These are phyloP conservation scores for Penicillium manginii DNA, from an alignment of 495 filamentous ascomycete genomes.

Conservation along the genomic window DNA sequence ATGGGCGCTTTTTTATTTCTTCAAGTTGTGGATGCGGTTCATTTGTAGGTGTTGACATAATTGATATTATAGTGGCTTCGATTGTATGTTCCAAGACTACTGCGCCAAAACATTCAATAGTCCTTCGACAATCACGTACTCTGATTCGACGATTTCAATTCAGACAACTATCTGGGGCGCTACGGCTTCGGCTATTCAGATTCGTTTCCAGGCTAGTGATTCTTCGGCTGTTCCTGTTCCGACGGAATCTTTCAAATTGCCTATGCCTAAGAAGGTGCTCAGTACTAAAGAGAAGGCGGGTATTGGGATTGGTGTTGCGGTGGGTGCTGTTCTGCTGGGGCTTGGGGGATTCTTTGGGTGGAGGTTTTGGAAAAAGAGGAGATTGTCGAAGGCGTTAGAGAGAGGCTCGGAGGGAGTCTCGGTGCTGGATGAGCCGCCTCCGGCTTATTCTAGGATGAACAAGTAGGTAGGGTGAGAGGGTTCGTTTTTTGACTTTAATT, in stretches of 20 bases:
- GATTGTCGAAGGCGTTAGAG: background rate
- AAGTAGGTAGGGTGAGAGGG: too few species aligned
- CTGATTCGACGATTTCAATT: constrained; percentile 7
- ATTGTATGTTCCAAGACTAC: constrained; percentile 9
- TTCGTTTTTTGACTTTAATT: too few species aligned
- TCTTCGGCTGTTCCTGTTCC: constrained; percentile 18
- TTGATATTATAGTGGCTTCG: constrained; percentile 5
- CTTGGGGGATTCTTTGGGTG: background rate
- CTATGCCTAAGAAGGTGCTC: constrained; percentile 4
- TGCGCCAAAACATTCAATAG: constrained; percentile 17
- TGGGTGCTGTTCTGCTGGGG: background rate
- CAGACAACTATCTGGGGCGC: constrained; percentile 8
- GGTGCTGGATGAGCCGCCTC: background rate
- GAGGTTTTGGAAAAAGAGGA: background rate
- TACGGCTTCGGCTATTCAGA: constrained; percentile 19
- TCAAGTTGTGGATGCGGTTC: too few species aligned
- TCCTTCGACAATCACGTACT: constrained; percentile 11
- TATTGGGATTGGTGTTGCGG: constrained; percentile 6
- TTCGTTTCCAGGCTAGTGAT: constrained; percentile 17
- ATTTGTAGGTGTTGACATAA: too few species aligned
- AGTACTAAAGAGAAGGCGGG: constrained; percentile 6
- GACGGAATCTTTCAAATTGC: constrained; percentile 11
- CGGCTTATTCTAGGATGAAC: background rate
- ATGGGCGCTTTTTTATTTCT: too few species aligned
- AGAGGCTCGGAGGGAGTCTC: background rate